Base-by-base conservation (phyloP, 164 flowering plant species). In the Magnolia kwangsiensis region DNA sequence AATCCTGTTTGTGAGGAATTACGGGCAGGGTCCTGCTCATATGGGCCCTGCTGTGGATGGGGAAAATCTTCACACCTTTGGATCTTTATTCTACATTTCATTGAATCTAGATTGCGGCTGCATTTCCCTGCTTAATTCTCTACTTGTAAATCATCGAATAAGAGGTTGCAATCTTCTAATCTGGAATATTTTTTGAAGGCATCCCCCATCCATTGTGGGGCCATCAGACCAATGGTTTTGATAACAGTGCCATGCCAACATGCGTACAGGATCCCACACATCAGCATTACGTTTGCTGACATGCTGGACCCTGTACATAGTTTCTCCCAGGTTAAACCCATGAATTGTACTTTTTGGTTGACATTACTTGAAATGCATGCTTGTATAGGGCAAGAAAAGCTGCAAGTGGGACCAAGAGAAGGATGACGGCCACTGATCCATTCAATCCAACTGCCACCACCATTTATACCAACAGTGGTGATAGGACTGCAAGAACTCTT, bases 331-430 rank as follows among this genome's bases (percentile, higher is more conserved):
- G 18, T 55, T 3, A 55, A 20, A 7, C 14, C 55, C 75, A 24
- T 59, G 23, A 59, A 73, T 70, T 70, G 23, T 70, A 50, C 24
- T 50, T 64, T 7, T 67, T 13, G 71, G 4, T 9, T 49, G 27
- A 50, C 45, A 45, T 19, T 51, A 91, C 93, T 83, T 74, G 66
- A 68, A 77, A 63, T 71, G 84, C 83, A 29, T 75, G 16, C 20
- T 7, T 1, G 7, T 45, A 13, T 18, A 70, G 72, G 72, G 7
- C 84, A 29, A 86, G 85, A 72, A 31, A 14, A 24, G 27, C 21
- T 4, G 50, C 7, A 27, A 29, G 45, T 5, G 27, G 50, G 49
- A 19, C 45, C 9, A 8, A 8, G 8, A 66, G 31, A 5, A 67
- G 27, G 50, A 31, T 8, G 1, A 31, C 49, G 27, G 31, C 49